Evolutionary conservation across 2,329 filamentous ascomycete genomes (phyloP), one percentile per base, ranked within the genome.

Genomic region (Dichotomopilus funicola): DNA sequence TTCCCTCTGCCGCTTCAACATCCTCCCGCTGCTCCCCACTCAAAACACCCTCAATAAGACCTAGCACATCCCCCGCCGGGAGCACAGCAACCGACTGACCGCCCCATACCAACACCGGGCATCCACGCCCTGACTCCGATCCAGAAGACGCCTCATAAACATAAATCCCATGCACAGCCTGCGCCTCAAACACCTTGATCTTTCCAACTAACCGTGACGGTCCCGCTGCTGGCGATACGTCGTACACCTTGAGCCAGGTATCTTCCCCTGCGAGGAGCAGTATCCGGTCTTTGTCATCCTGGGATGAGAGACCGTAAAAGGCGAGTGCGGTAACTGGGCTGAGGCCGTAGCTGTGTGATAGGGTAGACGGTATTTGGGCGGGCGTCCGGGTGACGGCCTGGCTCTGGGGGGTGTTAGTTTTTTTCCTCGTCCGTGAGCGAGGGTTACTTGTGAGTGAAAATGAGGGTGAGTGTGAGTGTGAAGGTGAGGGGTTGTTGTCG

Each of bases 151-250:
- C 3, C 12, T 62, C 68, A 51, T 64, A 59, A 7, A 82, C 70
- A n/a, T 75, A 70, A 53, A 92, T 82, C 2, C 89, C 89, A 68
- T 94, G 89, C 50, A 94, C 82, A 3, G 82, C 74, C 67, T 92
- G 88, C n/a, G 77, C 76, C 12, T 71, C 65, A 64, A 94, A 91
- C 35, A 90, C 70, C 31, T 70, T 69, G 49, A 79, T 65, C 49
- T 72, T 71, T 49, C 70, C 73, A 37, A 75, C 61, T 8, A 75
- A 66, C 27, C 58, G 66, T 4, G 66, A 70, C 5, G 63, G 66
- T 11, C 62, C 19, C 19, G 19, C 3, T 27, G 19, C 19, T 27
- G 19, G 3, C 19, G 19, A 63, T 6, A 71, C 63, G 55, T 78
- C 70, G 63, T 83, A 84, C 51, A 85, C 64, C 36, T 75, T 76